Percentiles rank a stretch among this genome's conserved stretches.
phyloP scores from a whole-genome alignment of 495 filamentous ascomycete species.

The Stereocaulon alpinum region DNA sequence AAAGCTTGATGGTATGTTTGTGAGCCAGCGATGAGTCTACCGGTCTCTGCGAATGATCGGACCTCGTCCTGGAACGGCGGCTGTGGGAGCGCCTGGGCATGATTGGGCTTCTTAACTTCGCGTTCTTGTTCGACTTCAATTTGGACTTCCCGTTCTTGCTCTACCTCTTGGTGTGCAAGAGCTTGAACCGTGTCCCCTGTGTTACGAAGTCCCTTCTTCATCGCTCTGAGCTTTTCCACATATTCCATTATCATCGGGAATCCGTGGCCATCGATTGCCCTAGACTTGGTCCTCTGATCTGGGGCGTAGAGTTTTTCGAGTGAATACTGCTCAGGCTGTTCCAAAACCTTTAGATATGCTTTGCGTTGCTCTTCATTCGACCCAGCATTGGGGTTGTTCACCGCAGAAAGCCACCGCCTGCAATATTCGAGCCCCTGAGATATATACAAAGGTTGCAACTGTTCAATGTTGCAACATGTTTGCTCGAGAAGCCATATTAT shows the following conservation, averaged over 20 bases:
- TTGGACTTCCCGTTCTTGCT: constrained; percentile 37
- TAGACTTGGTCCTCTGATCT: constrained; percentile 13
- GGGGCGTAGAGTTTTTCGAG: constrained; percentile 37
- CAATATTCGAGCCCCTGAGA: constrained; percentile 51
- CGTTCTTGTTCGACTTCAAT: constrained; percentile 33
- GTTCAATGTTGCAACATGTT: constrained; percentile 45
- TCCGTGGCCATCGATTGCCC: neutral
- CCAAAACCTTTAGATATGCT: constrained; percentile 30
- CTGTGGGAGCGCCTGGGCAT: constrained; percentile 23
- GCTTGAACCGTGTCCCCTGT: constrained; percentile 26
- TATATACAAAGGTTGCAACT: constrained; percentile 44
- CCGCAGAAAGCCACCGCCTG: constrained; percentile 25
- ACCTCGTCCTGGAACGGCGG: constrained; percentile 31
- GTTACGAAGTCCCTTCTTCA: constrained; percentile 23
- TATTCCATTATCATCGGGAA: constrained; percentile 19
- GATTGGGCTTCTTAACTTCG: constrained; percentile 29
- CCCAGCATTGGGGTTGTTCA: constrained; percentile 26
- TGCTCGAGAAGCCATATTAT: constrained; percentile 52
- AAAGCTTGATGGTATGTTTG: constrained; percentile 27
- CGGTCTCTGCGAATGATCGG: constrained; percentile 30
- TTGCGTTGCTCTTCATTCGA: constrained; percentile 24
- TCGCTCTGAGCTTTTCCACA: constrained; percentile 24
- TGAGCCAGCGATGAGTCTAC: constrained; percentile 24
- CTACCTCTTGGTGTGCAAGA: constrained; percentile 35
- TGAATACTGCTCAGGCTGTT: constrained; percentile 34